Percentiles rank a stretch among this genome's conserved stretches.
Conservation (phyloP, 2,329 filamentous ascomycete species). For the Aspergillus thermomutatus region DNA sequence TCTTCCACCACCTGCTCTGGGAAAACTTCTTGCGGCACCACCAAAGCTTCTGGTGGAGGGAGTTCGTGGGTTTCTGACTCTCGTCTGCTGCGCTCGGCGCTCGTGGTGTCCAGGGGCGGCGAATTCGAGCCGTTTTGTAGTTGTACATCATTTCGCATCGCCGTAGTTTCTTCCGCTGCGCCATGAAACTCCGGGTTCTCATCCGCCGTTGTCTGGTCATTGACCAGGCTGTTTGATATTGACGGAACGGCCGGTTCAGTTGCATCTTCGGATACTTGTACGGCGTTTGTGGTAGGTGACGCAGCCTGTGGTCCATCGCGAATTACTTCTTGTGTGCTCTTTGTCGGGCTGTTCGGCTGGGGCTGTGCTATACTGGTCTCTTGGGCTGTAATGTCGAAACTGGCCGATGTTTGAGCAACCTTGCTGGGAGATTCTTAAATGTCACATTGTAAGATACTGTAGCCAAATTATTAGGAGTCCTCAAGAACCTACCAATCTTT, state of each 20-base stretch:
- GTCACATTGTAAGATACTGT: slow-evolving; percentile 8
- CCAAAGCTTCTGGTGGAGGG: not conserved
- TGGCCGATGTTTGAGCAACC: not conserved
- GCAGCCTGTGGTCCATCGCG: not conserved
- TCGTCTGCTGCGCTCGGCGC: slow-evolving; percentile 8
- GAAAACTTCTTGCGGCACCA: not conserved
- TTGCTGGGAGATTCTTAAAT: slow-evolving; percentile 12
- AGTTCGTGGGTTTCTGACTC: not conserved
- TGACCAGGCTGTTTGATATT: not conserved
- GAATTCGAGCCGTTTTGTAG: not conserved
- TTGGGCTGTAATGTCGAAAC: not conserved
- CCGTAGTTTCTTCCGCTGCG: not conserved
- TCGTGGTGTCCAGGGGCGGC: not conserved
- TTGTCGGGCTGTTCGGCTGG: slow-evolving; percentile 4
- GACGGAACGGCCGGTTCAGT: not conserved
- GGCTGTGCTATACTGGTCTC: not conserved
- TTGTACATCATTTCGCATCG: not conserved
- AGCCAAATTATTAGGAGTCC: not conserved
- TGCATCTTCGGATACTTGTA: not conserved
- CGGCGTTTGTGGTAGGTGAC: not conserved
- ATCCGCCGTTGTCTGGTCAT: not conserved
- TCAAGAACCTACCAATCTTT: slow-evolving; percentile 28
- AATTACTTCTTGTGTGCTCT: not conserved
- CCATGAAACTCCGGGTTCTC: not conserved
- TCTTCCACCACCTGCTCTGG: not conserved